Conservation (phyloP, 225 moss, liverwort and hornwort species). For the Anthoceros angustus region DNA sequence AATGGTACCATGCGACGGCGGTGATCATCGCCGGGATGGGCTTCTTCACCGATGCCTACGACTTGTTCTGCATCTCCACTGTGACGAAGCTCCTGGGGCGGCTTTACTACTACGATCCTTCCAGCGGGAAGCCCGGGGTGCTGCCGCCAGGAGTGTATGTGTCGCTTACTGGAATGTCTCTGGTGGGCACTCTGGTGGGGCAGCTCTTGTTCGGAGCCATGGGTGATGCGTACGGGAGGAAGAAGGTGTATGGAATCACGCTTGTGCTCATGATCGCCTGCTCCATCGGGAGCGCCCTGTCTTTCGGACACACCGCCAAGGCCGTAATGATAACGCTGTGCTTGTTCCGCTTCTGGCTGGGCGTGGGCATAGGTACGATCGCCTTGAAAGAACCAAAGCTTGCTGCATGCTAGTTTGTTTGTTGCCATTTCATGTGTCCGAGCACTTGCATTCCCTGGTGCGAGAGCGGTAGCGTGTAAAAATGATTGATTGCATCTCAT, state of each 20-base stretch:
- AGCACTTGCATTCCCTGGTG: background rate
- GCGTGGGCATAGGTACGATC: conserved; percentile 19
- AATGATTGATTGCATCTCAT: background rate
- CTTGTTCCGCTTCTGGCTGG: conserved; percentile 47
- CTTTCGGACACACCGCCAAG: conserved; percentile 21
- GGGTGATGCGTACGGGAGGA: conserved; percentile 35
- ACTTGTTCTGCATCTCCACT: conserved; percentile 33
- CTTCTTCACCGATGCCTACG: conserved; percentile 40
- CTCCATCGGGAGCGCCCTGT: conserved; percentile 30
- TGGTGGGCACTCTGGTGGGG: conserved; percentile 32
- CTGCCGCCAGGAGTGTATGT: conserved; percentile 28
- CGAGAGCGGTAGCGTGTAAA: background rate
- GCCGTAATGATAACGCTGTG: conserved; percentile 32
- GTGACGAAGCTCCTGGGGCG: conserved; percentile 33
- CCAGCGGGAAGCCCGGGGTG: conserved; percentile 8
- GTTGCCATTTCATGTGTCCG: no score
- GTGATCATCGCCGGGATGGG: conserved; percentile 38
- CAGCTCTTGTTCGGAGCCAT: conserved; percentile 50
- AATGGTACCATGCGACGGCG: conserved; percentile 37
- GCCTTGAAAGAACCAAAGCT: background rate
- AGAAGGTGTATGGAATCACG: conserved; percentile 40
- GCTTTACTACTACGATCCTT: conserved; percentile 25
- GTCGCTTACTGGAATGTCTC: conserved; percentile 33
- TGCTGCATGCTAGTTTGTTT: background rate
- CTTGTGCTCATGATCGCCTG: conserved; percentile 38